Base-by-base conservation (phyloP, 139 green algal species). In the Microglena sp. region DNA sequence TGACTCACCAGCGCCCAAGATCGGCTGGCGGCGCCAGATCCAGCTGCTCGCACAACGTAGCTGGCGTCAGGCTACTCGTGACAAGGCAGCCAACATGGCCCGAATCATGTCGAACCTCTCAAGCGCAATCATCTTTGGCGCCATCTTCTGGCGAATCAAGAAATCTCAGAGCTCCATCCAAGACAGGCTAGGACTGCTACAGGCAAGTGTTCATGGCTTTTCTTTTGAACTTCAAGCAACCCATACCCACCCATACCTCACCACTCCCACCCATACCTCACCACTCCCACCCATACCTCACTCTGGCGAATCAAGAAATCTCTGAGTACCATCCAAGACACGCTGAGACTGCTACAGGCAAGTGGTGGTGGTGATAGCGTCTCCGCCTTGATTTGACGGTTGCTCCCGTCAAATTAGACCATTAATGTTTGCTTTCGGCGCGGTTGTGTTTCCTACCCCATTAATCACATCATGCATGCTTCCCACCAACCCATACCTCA, bases 71-170 rank as follows among this genome's bases (percentile, higher is more conserved):
- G 84, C 88, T 28, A 77, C 69, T 6, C 80, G 92, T 4, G 92
- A 98, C 82, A 85, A 81, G 65, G 75, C 84, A 5, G 89, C 92
- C 32, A 89, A 84, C 56, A 46, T 89, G 4, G 73, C 87, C 2
- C 82, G 92, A 15, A 76, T 82, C 11, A 50, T 60, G n/a, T 60
- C 53, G 18, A 60, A 33, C 24, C 8, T 60, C 53, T 96, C 6
- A 84, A 92, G 83, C 22, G 92, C 92, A 0, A 21, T 92, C 28
- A 84, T 98, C 32, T 97, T 98, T 75, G 92, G 90, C 22, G 65
- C 71, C 71, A 96, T 98, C 77, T 98, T 88, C 79, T 92, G 78
- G 62, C 72, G 85, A 45, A 84, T 97, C 77, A 74, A 77, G 24
- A 59, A 74, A 22, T 74, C 61, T 4, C 87, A 94, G 67, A 69